phyloP scores from a whole-genome alignment of 2,329 filamentous ascomycete species.

The Thielaviopsis musarum region DNA sequence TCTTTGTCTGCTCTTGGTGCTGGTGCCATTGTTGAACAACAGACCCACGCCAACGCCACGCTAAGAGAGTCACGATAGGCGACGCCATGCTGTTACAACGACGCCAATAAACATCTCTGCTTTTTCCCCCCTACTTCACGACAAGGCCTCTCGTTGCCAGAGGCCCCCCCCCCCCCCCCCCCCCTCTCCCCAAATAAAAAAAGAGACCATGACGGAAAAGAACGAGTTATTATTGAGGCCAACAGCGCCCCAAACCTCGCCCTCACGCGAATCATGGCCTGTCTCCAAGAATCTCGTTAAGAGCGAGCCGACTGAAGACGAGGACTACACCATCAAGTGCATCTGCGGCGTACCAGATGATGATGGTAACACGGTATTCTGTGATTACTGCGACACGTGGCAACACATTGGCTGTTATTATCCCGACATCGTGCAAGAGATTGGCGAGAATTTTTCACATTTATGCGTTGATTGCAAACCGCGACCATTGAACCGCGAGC shows the following conservation, averaged over 20 bases:
- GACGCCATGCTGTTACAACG: conserved; percentile 43
- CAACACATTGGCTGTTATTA: conserved; percentile 98
- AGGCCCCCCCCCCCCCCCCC: conserved; percentile 25
- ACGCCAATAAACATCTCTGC: conserved; percentile 31
- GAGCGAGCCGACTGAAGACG: conserved; percentile 45
- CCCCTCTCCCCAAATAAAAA: conserved; percentile 13
- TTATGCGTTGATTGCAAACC: conserved; percentile 82
- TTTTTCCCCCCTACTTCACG: conserved; percentile 20
- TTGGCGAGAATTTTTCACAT: conserved; percentile 59
- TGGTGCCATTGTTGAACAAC: neutral
- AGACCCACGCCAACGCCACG: neutral
- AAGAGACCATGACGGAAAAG: conserved; percentile 46
- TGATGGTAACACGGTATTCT: conserved; percentile 94
- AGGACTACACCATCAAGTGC: conserved; percentile 93
- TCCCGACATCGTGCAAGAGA: conserved; percentile 50
- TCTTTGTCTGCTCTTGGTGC: neutral
- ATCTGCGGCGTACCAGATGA: conserved; percentile 88
- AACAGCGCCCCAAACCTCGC: conserved; percentile 23
- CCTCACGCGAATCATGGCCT: neutral
- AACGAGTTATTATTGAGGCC: conserved; percentile 30
- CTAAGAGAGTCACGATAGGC: conserved; percentile 19
- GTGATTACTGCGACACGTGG: conserved; percentile 92
- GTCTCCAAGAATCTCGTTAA: conserved; percentile 21
- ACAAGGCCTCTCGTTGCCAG: conserved; percentile 12
- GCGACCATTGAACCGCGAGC: conserved; percentile 52